Conservation (phyloP, 1,139 yeast genomes). For the Wickerhamomyces sp. region DNA sequence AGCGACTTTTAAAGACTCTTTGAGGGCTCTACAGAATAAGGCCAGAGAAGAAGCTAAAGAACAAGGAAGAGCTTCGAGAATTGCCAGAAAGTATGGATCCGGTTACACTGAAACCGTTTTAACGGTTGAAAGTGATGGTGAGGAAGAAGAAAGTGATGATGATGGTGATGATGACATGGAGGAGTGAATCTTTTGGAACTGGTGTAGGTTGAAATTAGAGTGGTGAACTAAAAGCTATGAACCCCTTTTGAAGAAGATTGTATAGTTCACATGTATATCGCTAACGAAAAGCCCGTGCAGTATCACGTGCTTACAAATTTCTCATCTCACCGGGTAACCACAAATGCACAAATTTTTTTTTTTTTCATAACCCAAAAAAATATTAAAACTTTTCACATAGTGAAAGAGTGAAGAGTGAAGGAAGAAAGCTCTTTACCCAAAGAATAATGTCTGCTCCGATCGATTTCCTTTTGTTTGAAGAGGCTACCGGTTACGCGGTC, state of each 20-base stretch:
- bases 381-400: slow-evolving; percentile 2
- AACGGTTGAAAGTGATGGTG: slow-evolving; percentile 54
- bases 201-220: too few species aligned
- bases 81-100: slow-evolving; percentile 58
- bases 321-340: slow-evolving; percentile 8
- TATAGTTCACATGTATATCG: too few species aligned
- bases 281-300: too few species aligned
- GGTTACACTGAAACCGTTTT: slow-evolving; percentile 49
- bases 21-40: slow-evolving; percentile 44
- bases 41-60: slow-evolving; percentile 56
- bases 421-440: not conserved
- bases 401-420: not conserved
- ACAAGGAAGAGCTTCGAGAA: slow-evolving; percentile 60
- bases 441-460: slow-evolving; percentile 48
- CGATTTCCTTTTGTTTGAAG: slow-evolving; percentile 94
- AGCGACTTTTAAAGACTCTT: slow-evolving; percentile 55
- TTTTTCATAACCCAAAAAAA: slow-evolving; percentile 1
- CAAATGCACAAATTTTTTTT: too few species aligned
- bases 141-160: slow-evolving; percentile 51
- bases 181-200: not conserved
- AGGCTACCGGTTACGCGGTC: slow-evolving; percentile 97
- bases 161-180: slow-evolving; percentile 24
- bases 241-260: too few species aligned
- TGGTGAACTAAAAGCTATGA: too few species aligned
- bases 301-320: too few species aligned